phyloP scores from a whole-genome alignment of 257 asterid species.

The Nicotiana noctiflora region DNA sequence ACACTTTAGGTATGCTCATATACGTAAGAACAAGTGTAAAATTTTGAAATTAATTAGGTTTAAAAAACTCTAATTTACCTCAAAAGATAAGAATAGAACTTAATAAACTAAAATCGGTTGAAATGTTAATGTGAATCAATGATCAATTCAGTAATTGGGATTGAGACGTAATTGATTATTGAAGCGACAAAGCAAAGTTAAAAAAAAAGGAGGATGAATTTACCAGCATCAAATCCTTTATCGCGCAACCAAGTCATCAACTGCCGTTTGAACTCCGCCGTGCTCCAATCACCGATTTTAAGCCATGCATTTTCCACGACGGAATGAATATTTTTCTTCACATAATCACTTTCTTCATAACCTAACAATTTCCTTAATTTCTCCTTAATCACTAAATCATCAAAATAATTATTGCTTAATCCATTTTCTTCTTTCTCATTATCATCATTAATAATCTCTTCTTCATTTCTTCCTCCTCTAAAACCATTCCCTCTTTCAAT shows the following conservation, averaged over 20 bases:
- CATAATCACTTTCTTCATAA: constrained; percentile 1
- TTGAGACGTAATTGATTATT: neutral
- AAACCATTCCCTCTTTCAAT: constrained; percentile 26
- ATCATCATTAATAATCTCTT: constrained; percentile 1
- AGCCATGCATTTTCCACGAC: constrained; percentile 20
- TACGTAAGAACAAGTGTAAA: no score
- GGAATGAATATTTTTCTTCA: constrained; percentile 9
- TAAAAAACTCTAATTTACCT: no score
- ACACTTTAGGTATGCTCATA: no score
- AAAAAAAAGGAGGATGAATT: no score
- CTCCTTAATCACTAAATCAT: constrained; percentile 6
- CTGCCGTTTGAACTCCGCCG: constrained; percentile 23
- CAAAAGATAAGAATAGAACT: no score
- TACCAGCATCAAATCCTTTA: constrained; percentile 32
- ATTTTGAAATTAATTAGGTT: no score
- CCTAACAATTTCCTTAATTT: constrained; percentile 11
- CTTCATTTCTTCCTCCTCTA: neutral
- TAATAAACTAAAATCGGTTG: no score
- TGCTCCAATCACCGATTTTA: neutral
- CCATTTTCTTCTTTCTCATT: constrained; percentile 3
- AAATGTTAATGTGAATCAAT: no score
- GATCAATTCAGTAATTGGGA: neutral
- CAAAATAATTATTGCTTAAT: neutral
- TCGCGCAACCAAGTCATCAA: constrained; percentile 26
- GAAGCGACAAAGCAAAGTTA: no score